Conservation (phyloP, 129 eudicot genomes). For the Chrysanthemum seticuspe region DNA sequence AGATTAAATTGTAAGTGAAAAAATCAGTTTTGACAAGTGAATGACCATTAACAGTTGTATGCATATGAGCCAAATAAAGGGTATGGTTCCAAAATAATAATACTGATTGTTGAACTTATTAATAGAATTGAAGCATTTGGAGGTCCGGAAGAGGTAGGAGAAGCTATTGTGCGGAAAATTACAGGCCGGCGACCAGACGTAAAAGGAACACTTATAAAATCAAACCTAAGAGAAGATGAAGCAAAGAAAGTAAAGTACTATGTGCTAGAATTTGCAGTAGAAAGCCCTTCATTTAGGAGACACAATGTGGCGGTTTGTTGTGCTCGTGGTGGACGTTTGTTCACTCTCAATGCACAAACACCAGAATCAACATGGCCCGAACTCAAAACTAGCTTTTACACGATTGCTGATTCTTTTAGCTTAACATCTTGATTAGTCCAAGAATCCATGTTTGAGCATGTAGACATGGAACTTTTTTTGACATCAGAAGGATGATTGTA, state of each 20-base stretch:
- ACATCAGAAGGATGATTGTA: background rate
- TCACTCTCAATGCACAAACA: constrained; percentile 79
- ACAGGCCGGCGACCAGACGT: constrained; percentile 48
- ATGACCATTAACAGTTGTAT: background rate
- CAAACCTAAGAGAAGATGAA: constrained; percentile 61
- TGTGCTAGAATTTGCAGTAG: constrained; percentile 66
- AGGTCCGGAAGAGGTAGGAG: constrained; percentile 79
- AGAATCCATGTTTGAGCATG: too few relatives aligned
- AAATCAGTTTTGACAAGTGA: background rate
- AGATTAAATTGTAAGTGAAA: background rate
- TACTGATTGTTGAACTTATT: background rate
- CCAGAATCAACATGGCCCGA: constrained; percentile 75
- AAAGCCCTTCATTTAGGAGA: constrained; percentile 66
- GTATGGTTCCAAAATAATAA: background rate
- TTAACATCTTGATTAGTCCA: constrained; percentile 31
- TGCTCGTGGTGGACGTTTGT: constrained; percentile 55
- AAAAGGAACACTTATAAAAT: constrained; percentile 54
- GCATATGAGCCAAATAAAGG: constrained; percentile 2
- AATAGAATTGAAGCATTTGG: constrained; percentile 90
- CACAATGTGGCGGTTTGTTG: constrained; percentile 88
- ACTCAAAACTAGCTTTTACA: constrained; percentile 51
- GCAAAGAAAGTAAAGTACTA: constrained; percentile 57
- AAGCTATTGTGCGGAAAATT: constrained; percentile 56
- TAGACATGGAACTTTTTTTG: background rate
- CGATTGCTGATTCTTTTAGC: constrained; percentile 61